Percentiles rank a stretch among this genome's conserved stretches.
phyloP scores from a whole-genome alignment of 2,329 filamentous ascomycete genomes.

The Daldinia eschscholtzii region DNA sequence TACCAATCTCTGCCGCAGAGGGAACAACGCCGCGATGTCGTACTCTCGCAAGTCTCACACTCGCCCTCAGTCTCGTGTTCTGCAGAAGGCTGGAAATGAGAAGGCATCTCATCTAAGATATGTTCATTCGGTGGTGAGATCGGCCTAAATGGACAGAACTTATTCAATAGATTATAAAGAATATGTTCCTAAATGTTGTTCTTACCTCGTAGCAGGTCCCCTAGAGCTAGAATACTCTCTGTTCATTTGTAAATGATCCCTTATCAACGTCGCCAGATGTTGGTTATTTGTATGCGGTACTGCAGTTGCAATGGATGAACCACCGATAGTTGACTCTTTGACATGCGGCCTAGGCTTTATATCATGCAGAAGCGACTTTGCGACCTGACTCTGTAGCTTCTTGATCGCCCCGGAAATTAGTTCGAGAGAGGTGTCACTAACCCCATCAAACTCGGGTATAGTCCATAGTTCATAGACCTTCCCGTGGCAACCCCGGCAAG shows the following conservation, averaged over 20 bases:
- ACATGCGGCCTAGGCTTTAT: background rate
- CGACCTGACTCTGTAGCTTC: background rate
- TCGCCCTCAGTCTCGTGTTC: background rate
- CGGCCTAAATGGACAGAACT: background rate
- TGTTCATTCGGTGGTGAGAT: background rate
- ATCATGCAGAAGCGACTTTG: background rate
- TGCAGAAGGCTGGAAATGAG: background rate
- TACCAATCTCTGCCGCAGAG: conserved; percentile 9
- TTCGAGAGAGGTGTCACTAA: background rate
- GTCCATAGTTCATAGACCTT: conserved; percentile 10
- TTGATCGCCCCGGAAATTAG: background rate
- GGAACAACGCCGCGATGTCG: background rate
- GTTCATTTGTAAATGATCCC: background rate
- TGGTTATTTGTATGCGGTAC: background rate
- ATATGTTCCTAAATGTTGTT: background rate
- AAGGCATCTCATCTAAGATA: background rate
- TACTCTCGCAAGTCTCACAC: background rate
- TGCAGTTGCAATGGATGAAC: conserved; percentile 1
- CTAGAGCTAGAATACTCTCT: background rate
- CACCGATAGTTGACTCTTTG: conserved; percentile 5
- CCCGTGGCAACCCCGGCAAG: conserved; percentile 5
- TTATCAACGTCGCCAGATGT: background rate
- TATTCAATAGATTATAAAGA: background rate
- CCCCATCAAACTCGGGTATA: background rate
- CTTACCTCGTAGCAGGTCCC: background rate